Base-by-base conservation (phyloP, 2,329 filamentous ascomycete genomes). In the Ceratocystis harringtonii region DNA sequence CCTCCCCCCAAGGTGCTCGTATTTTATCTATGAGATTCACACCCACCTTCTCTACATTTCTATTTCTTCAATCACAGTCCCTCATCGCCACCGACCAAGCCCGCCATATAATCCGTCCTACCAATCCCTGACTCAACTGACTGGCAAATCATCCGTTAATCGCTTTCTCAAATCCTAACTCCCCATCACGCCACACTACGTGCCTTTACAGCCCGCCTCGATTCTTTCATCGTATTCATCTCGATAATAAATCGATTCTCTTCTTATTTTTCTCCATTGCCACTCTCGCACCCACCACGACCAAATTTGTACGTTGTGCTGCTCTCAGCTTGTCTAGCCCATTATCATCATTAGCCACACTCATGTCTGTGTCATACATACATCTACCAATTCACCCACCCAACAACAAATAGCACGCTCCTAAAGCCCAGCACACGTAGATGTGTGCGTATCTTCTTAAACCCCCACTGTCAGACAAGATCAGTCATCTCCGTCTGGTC, bases 31-130 rank as follows among this genome's bases (percentile, higher is more conserved):
- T 7, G 30, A 57, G 30, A 57, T 58, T 44, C 57, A 52, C 50
- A 58, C 68, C 36, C 36, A 66, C 43, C 67, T 66, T 48, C 58
- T 63, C 67, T 22, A 12, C 36, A 41, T 25, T 60, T 63, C 30
- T 55, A 66, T 57, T 68, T 64, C 22, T 52, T 43, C 44, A 41
- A 22, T 64, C 60, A 28, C 61, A n/a, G n/a, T 7, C 19, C 8
- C 22, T n/a, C 52, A 32, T 57, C 30, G 52, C 52, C 52, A 57
- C 52, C 52, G 52, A 57, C 52, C 17, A 25, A 57, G 52, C 52
- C 52, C 32, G 25, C 28, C 52, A 32, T 19, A 19, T 19, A 52
- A 52, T 52, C 48, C 19, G n/a, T 52, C 48, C 19, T 22, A 52
- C 48, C 19, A 52, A 25, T 25, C 48, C 19, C 8, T 25, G 48